Evolutionary conservation across 2,329 filamentous ascomycete genomes (phyloP).

Genomic region (Fusarium acutatum): DNA sequence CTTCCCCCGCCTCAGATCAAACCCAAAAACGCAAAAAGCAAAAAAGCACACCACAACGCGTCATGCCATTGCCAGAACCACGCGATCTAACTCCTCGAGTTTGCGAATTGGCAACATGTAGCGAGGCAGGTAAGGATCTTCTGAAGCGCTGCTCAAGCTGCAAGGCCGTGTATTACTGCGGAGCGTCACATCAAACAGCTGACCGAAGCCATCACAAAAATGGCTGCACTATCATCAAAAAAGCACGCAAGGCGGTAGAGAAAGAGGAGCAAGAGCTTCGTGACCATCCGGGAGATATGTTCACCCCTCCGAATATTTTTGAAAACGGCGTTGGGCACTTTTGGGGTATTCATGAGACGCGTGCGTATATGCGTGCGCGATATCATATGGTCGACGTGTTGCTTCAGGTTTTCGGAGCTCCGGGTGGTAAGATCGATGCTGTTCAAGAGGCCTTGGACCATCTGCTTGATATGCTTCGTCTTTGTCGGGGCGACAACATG

Average conservation of each 20-base stretch:
- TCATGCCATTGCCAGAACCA: neutral
- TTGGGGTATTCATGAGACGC: constrained; percentile 52
- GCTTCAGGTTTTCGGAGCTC: constrained; percentile 43
- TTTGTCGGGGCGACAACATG: constrained; percentile 56
- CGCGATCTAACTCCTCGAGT: neutral
- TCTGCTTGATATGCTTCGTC: constrained; percentile 53
- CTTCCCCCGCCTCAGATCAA: neutral
- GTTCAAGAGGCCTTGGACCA: constrained; percentile 51
- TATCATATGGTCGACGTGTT: constrained; percentile 43
- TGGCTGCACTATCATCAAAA: constrained; percentile 50
- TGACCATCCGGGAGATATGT: constrained; percentile 36
- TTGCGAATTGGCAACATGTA: constrained; percentile 23
- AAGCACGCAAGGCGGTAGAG: constrained; percentile 39
- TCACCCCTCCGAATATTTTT: constrained; percentile 47
- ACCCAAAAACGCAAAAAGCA: neutral
- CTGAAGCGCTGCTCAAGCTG: constrained; percentile 52
- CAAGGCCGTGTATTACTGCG: constrained; percentile 56
- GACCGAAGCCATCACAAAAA: constrained; percentile 51
- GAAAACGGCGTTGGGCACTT: constrained; percentile 52
- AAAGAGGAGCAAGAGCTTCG: constrained; percentile 51
- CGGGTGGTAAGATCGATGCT: constrained; percentile 35
- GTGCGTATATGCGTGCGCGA: constrained; percentile 54
- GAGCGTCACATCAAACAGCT: constrained; percentile 51
- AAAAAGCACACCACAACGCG: neutral
- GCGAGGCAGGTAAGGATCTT: neutral